Base-by-base conservation (phyloP, 805 yeast genomes). In the Ascoidea asiatica region DNA sequence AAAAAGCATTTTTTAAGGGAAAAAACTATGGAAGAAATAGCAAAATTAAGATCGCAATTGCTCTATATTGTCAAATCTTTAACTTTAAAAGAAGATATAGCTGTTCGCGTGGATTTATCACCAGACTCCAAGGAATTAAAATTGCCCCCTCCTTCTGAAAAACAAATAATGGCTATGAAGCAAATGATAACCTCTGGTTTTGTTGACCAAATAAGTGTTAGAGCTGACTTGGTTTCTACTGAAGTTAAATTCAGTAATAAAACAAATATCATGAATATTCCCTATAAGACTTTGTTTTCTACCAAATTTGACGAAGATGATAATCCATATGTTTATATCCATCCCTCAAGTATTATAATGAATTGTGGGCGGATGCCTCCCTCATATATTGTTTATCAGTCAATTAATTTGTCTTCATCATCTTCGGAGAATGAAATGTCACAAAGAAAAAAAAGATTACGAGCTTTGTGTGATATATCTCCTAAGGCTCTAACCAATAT, bases 111-210 rank as follows among this genome's bases (percentile, higher is more conserved):
- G 5, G 62, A 55, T 4, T 66, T 60, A 7, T 29, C 35, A 29
- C 15, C 8, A 29, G 40, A 45, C 23, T 58, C 60, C 13, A 58
- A 60, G 8, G 75, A 72, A 13, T 51, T 77, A 52, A 76, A 69
- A 55, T 62, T 84, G n/a, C 15, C 17, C 4, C 74, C 82, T 5
- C 97, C 97, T 1, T 63, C 71, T 6, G 73, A 75, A 36, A 57
- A 62, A 5, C 98, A 92, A 62, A 57, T 87, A 4, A 72, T 77
- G 44, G 82, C 92, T 0, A 61, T 92, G 49, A 89, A 87, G 56
- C 99, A 92, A 62, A 89, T 92, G 78, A 69, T 90, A 3, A 75
- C 95, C 5, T 81, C 97, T 0, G 98, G 97, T 0, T 92, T 84
- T 54, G 70, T 92, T 37, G 99, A 92, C 59, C 95, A 85, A 56